These are phyloP conservation scores for Thamnidium elegans DNA, from an alignment of 192 early-diverging fungal species.

Conservation along the genomic window DNA sequence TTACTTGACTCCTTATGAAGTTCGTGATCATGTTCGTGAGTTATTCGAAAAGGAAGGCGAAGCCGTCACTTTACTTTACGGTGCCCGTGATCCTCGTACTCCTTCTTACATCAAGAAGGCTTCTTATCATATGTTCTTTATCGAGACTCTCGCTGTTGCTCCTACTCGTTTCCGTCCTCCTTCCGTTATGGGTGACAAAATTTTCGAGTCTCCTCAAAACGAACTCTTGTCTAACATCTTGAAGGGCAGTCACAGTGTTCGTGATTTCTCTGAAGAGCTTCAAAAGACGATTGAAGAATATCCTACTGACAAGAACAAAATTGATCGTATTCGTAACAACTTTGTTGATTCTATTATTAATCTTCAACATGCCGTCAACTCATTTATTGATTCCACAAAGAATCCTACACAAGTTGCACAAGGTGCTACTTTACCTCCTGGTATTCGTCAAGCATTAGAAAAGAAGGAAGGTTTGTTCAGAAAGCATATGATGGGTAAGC, in stretches of 20 bases:
- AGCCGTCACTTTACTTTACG: constrained; percentile 81
- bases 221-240: constrained; percentile 81
- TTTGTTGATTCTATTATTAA: constrained; percentile 52
- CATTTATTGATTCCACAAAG: constrained; percentile 89
- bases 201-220: constrained; percentile 96
- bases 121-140: constrained; percentile 86
- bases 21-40: constrained; percentile 72
- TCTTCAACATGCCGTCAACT: constrained; percentile 88
- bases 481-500: constrained; percentile 99
- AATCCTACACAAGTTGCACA: constrained; percentile 60
- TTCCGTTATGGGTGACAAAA: constrained; percentile 83
- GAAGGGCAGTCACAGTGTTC: constrained; percentile 70
- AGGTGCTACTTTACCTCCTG: constrained; percentile 75
- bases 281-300: constrained; percentile 21
- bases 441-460: constrained; percentile 94
- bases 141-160: constrained; percentile 86
- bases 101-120: constrained; percentile 39
- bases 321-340: constrained; percentile 16
- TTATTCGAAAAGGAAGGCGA: constrained; percentile 77
- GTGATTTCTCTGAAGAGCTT: constrained; percentile 47
- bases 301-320: constrained; percentile 15
- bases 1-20: constrained; percentile 70
- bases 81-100: constrained; percentile 53
- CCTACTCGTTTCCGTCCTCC: constrained; percentile 94
- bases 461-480: constrained; percentile 99